Base-by-base conservation (phyloP, 768 basidiomycete species). In the Suillus spraguei region DNA sequence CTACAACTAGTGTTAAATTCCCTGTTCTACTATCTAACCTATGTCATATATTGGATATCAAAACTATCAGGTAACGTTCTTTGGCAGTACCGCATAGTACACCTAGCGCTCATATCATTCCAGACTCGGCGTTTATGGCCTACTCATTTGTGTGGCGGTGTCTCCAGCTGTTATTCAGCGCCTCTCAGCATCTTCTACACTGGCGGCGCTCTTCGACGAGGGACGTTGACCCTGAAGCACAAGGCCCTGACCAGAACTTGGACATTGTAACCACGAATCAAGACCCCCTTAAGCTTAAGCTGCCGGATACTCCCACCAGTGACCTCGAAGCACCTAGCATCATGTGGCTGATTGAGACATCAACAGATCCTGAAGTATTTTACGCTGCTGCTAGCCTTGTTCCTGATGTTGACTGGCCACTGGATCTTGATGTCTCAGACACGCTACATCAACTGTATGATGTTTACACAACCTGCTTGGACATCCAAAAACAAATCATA, bases 301-400 rank as follows among this genome's bases (percentile, higher is more conserved):
- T 49, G 22, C 11, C 13, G 2, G 47, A 24, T 24, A 24, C 10
- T 24, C 47, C 14, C 7, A 49, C 24, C 7, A 16, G 6, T 24
- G 6, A 3, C 28, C 47, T 49, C 3, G 47, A 49, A 8, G 47
- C 47, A 6, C 47, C 47, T 28, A 49, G 62, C 6, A 64, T 71
- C n/a, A 38, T 36, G 41, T 70, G 69, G 70, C 53, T 70, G 8
- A 59, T 70, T 11, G 64, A 66, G 49, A 70, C 61, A 5, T 70
- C 70, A 16, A 69, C 59, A 4, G 67, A 70, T 66, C 66, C 65
- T 24, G 65, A 53, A 46, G 42, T 49, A 16, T 49, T 49, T 16
- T 14, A 14, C 2, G 47, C 22, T 3, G 22, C 47, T 24, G 24
- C 47, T 49, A 5, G 5, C 5, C 47, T 49, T 49, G 47, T 49